Evolutionary conservation across 1,139 yeast species (phyloP).

Genomic region (Meyerozyma elateridarum): DNA sequence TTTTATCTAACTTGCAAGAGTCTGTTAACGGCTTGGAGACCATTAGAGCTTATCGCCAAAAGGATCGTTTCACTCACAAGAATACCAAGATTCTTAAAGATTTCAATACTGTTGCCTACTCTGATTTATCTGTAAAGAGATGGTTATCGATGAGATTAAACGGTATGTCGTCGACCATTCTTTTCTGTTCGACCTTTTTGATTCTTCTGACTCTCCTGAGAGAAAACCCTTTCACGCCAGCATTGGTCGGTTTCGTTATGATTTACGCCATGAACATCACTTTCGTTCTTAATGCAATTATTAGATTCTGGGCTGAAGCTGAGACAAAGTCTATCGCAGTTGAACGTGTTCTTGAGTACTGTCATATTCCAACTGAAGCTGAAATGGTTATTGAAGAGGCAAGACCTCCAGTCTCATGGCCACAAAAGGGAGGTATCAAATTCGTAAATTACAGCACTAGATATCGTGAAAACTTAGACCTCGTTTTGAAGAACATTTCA

Average conservation of each 20-base stretch:
- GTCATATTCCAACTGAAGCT: constrained; percentile 33
- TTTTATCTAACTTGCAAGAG: constrained; percentile 35
- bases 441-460: constrained; percentile 30
- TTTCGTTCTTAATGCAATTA: constrained; percentile 25
- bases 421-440: constrained; percentile 24
- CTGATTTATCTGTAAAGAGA: constrained; percentile 24
- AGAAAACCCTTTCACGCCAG: constrained; percentile 22
- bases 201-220: constrained; percentile 22
- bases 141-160: constrained; percentile 40
- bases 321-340: constrained; percentile 31
- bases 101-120: constrained; percentile 17
- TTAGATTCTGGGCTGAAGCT: constrained; percentile 32
- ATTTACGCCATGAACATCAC: constrained; percentile 32
- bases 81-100: constrained; percentile 10
- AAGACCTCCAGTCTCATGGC: constrained; percentile 29
- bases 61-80: constrained; percentile 23
- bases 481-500: constrained; percentile 27
- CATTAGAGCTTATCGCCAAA: constrained; percentile 28
- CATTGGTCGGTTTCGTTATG: constrained; percentile 36
- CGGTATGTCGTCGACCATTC: constrained; percentile 29
- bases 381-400: constrained; percentile 21
- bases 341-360: constrained; percentile 34
- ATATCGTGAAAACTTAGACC: constrained; percentile 34
- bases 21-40: constrained; percentile 36
- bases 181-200: constrained; percentile 25